Evolutionary conservation across 192 early-diverging fungal species (phyloP).

Genomic region (Fimicolochytrium jonesii): DNA sequence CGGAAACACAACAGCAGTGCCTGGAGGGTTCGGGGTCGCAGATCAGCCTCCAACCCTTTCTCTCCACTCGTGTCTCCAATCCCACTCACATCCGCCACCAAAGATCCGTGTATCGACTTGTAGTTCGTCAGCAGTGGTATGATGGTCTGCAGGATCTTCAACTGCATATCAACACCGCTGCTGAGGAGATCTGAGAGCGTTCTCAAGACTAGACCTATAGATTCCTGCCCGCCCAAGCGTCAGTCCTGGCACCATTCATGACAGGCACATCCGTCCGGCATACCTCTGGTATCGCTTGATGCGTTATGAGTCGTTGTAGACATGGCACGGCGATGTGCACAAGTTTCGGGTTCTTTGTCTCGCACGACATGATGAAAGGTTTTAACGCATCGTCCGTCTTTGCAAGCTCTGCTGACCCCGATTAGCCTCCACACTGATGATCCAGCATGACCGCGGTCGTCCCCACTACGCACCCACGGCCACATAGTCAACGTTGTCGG

Average conservation of each 20-base stretch:
- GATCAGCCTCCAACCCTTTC: too few relatives aligned
- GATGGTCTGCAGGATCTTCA: slow-evolving; percentile 90
- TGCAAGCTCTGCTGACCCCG: slow-evolving; percentile 52
- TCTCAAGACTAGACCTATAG: slow-evolving; percentile 61
- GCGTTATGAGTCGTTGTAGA: slow-evolving; percentile 71
- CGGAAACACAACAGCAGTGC: slow-evolving; percentile 77
- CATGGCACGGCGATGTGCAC: slow-evolving; percentile 78
- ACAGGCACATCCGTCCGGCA: slow-evolving; percentile 26
- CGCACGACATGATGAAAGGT: slow-evolving; percentile 84
- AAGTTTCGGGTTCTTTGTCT: slow-evolving; percentile 77
- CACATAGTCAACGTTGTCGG: slow-evolving; percentile 34
- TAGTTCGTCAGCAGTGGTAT: slow-evolving; percentile 86
- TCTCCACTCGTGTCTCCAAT: too few relatives aligned
- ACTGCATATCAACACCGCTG: slow-evolving; percentile 78
- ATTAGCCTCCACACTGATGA: not conserved
- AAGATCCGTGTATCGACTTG: slow-evolving; percentile 67
- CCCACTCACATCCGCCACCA: slow-evolving; percentile 70
- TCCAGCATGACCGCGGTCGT: too few relatives aligned
- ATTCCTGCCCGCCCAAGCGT: too few relatives aligned
- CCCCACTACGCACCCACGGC: slow-evolving; percentile 4
- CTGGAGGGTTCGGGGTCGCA: too few relatives aligned
- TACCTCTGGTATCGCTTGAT: slow-evolving; percentile 71
- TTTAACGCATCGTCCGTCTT: slow-evolving; percentile 73
- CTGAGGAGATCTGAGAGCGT: slow-evolving; percentile 66
- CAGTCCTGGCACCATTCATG: not conserved